phyloP scores from a whole-genome alignment of 306 rosid species.

The Vigna radiata region DNA sequence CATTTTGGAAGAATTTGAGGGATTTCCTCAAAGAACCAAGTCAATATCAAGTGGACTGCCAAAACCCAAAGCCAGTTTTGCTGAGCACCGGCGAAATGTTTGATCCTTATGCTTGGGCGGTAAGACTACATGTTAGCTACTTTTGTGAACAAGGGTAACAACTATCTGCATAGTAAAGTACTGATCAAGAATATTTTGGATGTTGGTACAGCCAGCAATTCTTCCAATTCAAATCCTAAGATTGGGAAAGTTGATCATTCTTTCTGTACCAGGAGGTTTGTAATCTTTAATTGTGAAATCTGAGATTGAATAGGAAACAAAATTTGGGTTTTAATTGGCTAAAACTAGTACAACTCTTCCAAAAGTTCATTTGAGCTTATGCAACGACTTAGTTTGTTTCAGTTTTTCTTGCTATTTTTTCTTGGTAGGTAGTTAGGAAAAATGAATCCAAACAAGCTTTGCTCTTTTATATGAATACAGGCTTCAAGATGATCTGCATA shows the following conservation, averaged over 20 bases:
- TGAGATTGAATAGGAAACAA: conserved; percentile 14
- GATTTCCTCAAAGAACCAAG: conserved; percentile 67
- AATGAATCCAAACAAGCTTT: not conserved
- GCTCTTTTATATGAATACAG: not conserved
- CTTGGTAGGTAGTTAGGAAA: not conserved
- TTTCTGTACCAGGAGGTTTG: conserved; percentile 94
- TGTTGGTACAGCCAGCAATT: conserved; percentile 77
- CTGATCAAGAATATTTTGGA: conserved; percentile 26
- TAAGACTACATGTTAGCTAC: conserved; percentile 31
- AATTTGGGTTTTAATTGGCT: not conserved
- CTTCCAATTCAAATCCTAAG: conserved; percentile 85
- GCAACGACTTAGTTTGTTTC: too few relatives aligned
- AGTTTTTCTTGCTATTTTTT: too few relatives aligned
- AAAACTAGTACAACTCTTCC: not conserved
- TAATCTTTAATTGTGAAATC: conserved; percentile 21
- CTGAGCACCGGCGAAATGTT: conserved; percentile 84
- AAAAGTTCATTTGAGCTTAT: not conserved
- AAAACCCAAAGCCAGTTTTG: conserved; percentile 78
- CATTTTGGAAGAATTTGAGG: conserved; percentile 57
- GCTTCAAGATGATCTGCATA: not conserved
- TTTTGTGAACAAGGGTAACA: conserved; percentile 18
- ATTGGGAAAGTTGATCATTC: conserved; percentile 81
- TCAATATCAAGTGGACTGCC: conserved; percentile 71
- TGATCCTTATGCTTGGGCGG: conserved; percentile 90
- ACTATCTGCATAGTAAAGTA: not conserved